Percentiles rank a stretch among this genome's conserved stretches.
Conservation (phyloP, 495 filamentous ascomycete genomes). For the Chlorociboria aeruginascens region DNA sequence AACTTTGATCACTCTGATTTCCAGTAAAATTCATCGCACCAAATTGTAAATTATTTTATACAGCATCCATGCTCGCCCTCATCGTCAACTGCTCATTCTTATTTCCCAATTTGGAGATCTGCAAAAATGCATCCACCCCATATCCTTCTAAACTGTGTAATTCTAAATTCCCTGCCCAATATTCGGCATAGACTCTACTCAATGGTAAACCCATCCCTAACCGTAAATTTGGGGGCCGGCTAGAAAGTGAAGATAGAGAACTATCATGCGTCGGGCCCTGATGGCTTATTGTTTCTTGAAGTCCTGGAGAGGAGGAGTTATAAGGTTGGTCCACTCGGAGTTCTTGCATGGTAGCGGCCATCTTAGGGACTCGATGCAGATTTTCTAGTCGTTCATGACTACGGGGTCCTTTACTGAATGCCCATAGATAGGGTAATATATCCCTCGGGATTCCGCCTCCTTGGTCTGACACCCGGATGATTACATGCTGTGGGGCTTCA, state of each 20-base stretch:
- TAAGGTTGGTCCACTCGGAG: slow-evolving; percentile 27
- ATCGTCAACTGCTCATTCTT: slow-evolving; percentile 95
- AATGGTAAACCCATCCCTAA: slow-evolving; percentile 91
- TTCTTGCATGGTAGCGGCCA: slow-evolving; percentile 94
- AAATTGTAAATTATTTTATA: slow-evolving; percentile 33
- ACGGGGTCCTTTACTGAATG: slow-evolving; percentile 82
- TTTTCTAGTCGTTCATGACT: slow-evolving; percentile 64
- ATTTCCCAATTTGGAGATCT: slow-evolving; percentile 95
- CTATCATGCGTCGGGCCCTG: slow-evolving; percentile 6
- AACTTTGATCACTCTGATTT: too few species aligned
- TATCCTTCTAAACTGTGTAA: slow-evolving; percentile 92
- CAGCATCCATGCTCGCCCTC: slow-evolving; percentile 77
- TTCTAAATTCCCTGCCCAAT: slow-evolving; percentile 92
- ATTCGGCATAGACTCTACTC: slow-evolving; percentile 92
- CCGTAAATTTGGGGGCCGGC: slow-evolving; percentile 73
- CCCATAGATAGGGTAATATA: slow-evolving; percentile 85
- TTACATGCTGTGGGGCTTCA: slow-evolving; percentile 90
- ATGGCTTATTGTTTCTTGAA: neutral
- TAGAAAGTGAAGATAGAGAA: slow-evolving; percentile 67
- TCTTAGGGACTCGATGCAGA: slow-evolving; percentile 73
- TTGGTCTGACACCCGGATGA: slow-evolving; percentile 89
- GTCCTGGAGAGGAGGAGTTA: slow-evolving; percentile 59
- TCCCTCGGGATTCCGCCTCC: slow-evolving; percentile 84
- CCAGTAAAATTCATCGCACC: neutral
- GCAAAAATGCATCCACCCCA: slow-evolving; percentile 93